phyloP scores from a whole-genome alignment of 495 filamentous ascomycete species.

The Xylaria scruposa region DNA sequence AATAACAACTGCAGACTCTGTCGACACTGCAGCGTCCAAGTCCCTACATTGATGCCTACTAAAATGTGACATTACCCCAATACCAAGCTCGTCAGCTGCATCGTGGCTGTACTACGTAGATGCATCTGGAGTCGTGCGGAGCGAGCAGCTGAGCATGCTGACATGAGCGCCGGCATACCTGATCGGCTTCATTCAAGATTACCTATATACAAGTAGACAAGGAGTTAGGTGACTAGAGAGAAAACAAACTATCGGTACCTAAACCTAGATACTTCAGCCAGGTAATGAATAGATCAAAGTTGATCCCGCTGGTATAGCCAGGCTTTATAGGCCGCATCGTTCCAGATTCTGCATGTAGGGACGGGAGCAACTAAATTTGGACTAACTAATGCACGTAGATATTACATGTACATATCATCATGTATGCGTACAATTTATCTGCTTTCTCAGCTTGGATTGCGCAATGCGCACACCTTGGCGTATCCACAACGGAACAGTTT shows the following conservation, averaged over 20 bases:
- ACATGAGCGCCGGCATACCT: neutral
- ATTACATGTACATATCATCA: neutral
- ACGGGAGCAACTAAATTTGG: slow-evolving; percentile 1
- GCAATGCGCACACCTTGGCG: neutral
- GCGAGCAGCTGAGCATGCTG: neutral
- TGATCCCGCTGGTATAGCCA: neutral
- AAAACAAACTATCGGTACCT: too few relatives aligned
- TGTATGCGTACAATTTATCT: neutral
- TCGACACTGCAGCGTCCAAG: neutral
- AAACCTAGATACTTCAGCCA: neutral
- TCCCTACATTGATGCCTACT: neutral
- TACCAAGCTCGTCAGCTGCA: neutral
- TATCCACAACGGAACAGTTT: neutral
- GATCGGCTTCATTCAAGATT: neutral
- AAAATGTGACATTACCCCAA: neutral
- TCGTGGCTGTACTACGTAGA: neutral
- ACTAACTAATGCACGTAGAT: neutral
- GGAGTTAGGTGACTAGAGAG: neutral
- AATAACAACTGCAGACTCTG: neutral
- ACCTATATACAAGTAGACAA: neutral
- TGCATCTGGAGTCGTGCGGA: neutral
- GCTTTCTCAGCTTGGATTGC: neutral
- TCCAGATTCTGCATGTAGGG: neutral
- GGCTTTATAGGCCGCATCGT: neutral
- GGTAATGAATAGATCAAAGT: neutral